phyloP scores from a whole-genome alignment of 2,329 filamentous ascomycete species.

The Plenodomus biglobosus region DNA sequence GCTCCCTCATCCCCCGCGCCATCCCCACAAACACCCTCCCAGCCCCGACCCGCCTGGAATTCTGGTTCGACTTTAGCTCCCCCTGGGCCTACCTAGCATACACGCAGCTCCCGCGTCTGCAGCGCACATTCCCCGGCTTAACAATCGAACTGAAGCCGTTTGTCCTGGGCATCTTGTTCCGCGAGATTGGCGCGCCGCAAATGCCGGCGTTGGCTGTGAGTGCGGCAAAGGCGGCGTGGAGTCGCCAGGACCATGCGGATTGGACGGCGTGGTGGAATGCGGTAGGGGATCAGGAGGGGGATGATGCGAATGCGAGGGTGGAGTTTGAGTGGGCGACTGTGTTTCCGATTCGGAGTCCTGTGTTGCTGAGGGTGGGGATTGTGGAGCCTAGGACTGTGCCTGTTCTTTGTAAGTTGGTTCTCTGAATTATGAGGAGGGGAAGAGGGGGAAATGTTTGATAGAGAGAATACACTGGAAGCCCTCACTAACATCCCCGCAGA shows the following conservation, averaged over 20 bases:
- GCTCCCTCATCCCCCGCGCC: constrained; percentile 29
- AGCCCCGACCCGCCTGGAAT: constrained; percentile 25
- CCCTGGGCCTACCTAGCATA: constrained; percentile 42
- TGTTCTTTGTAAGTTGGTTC: constrained; percentile 25
- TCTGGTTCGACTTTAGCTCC: constrained; percentile 41
- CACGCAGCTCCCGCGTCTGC: constrained; percentile 33
- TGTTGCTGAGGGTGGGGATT: constrained; percentile 34
- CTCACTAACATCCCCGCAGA: constrained; percentile 24
- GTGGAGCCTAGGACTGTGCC: constrained; percentile 25
- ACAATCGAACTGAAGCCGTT: constrained; percentile 39
- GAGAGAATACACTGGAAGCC: not conserved
- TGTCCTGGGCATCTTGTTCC: constrained; percentile 37
- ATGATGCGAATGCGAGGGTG: constrained; percentile 21
- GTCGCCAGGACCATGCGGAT: constrained; percentile 35
- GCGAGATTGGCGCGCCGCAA: constrained; percentile 41
- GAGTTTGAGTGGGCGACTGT: constrained; percentile 34
- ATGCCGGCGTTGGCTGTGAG: constrained; percentile 30
- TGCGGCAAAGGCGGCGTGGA: constrained; percentile 28
- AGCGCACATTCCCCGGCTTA: constrained; percentile 25
- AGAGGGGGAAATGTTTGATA: too few relatives aligned
- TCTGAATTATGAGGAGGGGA: too few relatives aligned
- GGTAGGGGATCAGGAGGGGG: constrained; percentile 30
- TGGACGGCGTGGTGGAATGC: constrained; percentile 41
- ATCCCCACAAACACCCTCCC: constrained; percentile 8
- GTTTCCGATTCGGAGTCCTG: constrained; percentile 41